Evolutionary conservation across 176 grass and related monocot species (phyloP), one percentile per base, ranked within the genome.

Genomic region (Cenchrus purpureus): DNA sequence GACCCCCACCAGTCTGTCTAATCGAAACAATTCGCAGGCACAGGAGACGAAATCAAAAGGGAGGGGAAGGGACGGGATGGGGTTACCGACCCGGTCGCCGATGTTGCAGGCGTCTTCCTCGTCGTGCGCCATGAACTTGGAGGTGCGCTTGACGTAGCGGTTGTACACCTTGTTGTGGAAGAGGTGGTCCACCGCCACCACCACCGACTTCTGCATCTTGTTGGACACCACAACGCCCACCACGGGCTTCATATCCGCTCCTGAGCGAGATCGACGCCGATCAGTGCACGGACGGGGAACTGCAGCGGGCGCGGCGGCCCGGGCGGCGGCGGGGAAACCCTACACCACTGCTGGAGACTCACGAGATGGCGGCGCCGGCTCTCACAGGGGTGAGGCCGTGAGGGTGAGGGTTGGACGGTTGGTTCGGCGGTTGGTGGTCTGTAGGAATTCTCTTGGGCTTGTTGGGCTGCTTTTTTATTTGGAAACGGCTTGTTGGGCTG

Each of bases 141-240:
- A 93, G 74, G 96, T 98, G 87, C 96, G 93, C 86, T 95, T 95
- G 81, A 95, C 91, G 58, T 94, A 98, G 78, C 93, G 88, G 64
- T 95, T 95, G 86, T 98, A 98, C 63, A 92, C 3, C 83, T 92
- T 98, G 81, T 99, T 64, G 78, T 99, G 91, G 88, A 99, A 99
- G 80, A 99, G 88, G 61, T 88, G 93, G 75, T 99, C 93, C 71
- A 99, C 97, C 14, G 93, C 97, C 61, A 94, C 97, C 81, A 96
- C 93, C 79, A 99, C 91, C 65, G 93, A 96, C 79, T 99, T 96
- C 73, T 94, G 90, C 97, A 99, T 99, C 91, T 96, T 99, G 88
- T 99, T 99, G 32, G 97, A 99, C 61, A 96, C 93, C 84, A 99
- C 93, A 54, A 94, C 88, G 65, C 97, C 93, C 52, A 96, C 90